These are phyloP conservation scores for Dipodascus geniculatus DNA, from an alignment of 805 yeast species.

Conservation along the genomic window DNA sequence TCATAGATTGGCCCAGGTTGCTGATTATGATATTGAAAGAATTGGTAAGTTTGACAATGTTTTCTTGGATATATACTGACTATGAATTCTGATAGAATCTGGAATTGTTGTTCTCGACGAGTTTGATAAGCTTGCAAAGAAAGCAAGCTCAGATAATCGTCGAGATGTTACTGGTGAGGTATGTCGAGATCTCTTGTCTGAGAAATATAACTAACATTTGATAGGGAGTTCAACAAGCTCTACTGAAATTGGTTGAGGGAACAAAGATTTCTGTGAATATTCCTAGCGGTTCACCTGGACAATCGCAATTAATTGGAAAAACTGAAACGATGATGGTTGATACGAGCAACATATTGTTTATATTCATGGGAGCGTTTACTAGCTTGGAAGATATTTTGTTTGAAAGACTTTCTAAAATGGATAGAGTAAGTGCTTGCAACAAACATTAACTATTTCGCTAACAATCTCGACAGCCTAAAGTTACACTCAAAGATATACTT, in stretches of 20 bases:
- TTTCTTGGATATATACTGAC: not conserved
- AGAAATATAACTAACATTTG: not conserved
- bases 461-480: constrained; percentile 5
- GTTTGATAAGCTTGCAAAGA: constrained; percentile 44
- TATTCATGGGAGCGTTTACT: constrained; percentile 52
- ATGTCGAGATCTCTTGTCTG: not conserved
- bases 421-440: not conserved
- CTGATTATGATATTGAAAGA: constrained; percentile 39
- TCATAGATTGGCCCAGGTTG: constrained; percentile 37
- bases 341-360: constrained; percentile 44
- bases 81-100: constrained; percentile 26
- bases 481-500: not conserved
- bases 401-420: constrained; percentile 26
- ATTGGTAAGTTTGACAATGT: not conserved
- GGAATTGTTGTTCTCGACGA: constrained; percentile 54
- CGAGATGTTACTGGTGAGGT: constrained; percentile 49
- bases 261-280: constrained; percentile 33
- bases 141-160: constrained; percentile 34
- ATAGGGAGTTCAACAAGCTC: constrained; percentile 47
- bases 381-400: constrained; percentile 39
- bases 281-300: constrained; percentile 3
- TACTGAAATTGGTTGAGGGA: constrained; percentile 47
- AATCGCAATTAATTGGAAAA: constrained; percentile 19
- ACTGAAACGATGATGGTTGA: constrained; percentile 38
- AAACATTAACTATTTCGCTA: constrained; percentile 10